phyloP scores from a whole-genome alignment of 1,284 basidiomycete genomes.

The Apiotrichum siamense region DNA sequence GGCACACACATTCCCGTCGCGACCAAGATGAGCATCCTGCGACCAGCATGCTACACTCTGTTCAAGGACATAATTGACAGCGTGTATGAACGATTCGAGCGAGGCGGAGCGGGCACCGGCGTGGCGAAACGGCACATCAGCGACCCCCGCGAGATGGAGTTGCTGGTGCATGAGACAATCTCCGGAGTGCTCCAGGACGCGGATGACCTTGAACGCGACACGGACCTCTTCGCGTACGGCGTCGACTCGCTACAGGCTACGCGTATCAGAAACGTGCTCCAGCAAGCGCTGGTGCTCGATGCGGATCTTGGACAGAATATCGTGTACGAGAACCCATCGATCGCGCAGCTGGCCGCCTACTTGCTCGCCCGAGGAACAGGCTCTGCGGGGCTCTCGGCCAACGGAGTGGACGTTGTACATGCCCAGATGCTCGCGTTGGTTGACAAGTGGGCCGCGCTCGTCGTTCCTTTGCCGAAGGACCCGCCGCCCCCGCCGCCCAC shows the following conservation, averaged over 20 bases:
- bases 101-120: conserved; percentile 43
- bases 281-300: conserved; percentile 50
- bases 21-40: conserved; percentile 45
- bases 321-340: conserved; percentile 45
- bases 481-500: conserved; percentile 1
- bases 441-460: conserved; percentile 46
- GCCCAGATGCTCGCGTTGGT: conserved; percentile 48
- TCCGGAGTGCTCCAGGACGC: conserved; percentile 42
- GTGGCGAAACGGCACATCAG: conserved; percentile 42
- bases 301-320: conserved; percentile 49
- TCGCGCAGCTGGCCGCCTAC: conserved; percentile 29
- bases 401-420: neutral
- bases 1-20: conserved; percentile 43
- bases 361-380: conserved; percentile 38
- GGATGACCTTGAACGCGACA: conserved; percentile 20
- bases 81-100: conserved; percentile 53
- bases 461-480: conserved; percentile 6
- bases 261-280: conserved; percentile 53
- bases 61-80: conserved; percentile 53
- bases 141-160: conserved; percentile 42
- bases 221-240: conserved; percentile 48
- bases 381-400: neutral
- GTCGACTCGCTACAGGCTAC: conserved; percentile 58
- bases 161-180: conserved; percentile 47
- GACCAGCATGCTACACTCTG: conserved; percentile 50